phyloP scores from a whole-genome alignment of 139 green algal genomes.

The Diplosphaera chodatii region DNA sequence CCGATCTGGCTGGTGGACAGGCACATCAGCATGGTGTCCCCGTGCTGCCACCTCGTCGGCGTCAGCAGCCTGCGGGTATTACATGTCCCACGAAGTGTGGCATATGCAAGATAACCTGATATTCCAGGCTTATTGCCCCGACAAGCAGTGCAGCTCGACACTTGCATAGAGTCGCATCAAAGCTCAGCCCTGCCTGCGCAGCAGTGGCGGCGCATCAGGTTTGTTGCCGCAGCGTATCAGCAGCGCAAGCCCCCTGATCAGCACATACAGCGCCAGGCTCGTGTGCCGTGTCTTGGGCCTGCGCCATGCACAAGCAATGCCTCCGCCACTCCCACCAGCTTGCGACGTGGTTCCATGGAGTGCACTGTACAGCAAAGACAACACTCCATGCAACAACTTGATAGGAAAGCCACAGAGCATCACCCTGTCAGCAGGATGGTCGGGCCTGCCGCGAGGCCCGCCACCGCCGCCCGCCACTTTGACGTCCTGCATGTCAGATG shows the following conservation, averaged over 20 bases:
- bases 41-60: constrained; percentile 65
- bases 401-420: background rate
- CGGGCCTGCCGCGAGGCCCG: constrained; percentile 76
- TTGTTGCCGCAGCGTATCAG: constrained; percentile 83
- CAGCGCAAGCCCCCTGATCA: constrained; percentile 79
- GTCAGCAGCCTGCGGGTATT: constrained; percentile 38
- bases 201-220: constrained; percentile 8
- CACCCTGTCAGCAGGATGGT: constrained; percentile 66
- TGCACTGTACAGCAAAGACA: too few relatives aligned
- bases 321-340: too few relatives aligned
- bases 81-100: too few relatives aligned
- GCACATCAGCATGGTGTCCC: constrained; percentile 84
- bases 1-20: constrained; percentile 54
- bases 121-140: background rate
- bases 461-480: constrained; percentile 60
- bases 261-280: constrained; percentile 81
- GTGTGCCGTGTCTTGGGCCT: constrained; percentile 58
- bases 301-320: background rate
- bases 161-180: too few relatives aligned
- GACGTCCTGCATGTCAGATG: constrained; percentile 55
- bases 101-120: too few relatives aligned
- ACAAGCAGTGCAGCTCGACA: too few relatives aligned
- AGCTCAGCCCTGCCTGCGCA: background rate
- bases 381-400: too few relatives aligned
- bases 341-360: too few relatives aligned